Percentiles rank a stretch among this genome's conserved stretches.
Evolutionary conservation across 1,139 yeast species (phyloP).

Genomic region (Scheffersomyces titani): DNA sequence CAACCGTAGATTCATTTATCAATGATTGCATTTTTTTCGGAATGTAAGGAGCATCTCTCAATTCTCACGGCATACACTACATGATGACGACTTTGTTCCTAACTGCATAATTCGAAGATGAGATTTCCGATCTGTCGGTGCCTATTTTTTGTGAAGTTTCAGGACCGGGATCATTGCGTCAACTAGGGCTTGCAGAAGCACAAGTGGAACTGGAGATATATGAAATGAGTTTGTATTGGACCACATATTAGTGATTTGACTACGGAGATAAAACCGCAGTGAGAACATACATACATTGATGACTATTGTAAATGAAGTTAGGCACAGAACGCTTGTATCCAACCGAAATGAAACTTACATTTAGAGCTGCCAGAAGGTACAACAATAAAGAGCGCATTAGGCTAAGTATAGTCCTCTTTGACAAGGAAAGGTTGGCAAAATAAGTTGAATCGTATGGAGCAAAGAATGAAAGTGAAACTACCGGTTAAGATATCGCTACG

Average conservation of each 20-base stretch:
- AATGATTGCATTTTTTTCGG: not conserved
- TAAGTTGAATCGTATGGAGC: not conserved
- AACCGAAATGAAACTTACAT: not conserved
- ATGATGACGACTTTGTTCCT: not conserved
- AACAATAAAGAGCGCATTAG: not conserved
- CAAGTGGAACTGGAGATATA: not conserved
- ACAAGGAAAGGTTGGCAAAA: not conserved
- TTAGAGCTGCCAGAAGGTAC: not conserved
- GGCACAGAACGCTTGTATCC: not conserved
- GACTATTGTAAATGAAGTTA: not conserved
- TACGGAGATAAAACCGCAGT: not conserved
- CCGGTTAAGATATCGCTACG: not conserved
- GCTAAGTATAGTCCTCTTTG: not conserved
- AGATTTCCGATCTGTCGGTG: not conserved
- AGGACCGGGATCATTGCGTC: not conserved
- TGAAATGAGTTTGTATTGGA: not conserved
- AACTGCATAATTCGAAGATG: not conserved
- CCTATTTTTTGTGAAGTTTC: not conserved
- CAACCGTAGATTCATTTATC: too few species aligned
- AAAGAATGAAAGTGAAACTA: not conserved
- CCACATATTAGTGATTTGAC: not conserved
- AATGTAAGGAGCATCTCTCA: not conserved
- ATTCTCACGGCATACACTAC: not conserved
- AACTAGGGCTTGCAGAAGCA: not conserved
- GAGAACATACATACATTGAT: not conserved